Evolutionary conservation across 805 yeast genomes (phyloP).

Genomic region (Starmerella geochares): DNA sequence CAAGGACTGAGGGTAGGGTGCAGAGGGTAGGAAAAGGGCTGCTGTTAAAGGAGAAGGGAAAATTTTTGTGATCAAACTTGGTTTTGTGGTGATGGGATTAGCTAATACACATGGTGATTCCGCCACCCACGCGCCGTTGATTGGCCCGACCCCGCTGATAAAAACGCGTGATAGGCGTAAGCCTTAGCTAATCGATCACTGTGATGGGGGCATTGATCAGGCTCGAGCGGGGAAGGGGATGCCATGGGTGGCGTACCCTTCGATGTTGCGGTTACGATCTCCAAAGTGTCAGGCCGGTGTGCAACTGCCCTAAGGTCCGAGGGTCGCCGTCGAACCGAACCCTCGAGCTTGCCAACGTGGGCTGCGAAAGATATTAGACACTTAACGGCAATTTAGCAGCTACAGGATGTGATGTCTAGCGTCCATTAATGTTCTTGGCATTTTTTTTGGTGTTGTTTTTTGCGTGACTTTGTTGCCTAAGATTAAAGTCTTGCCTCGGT

Average conservation of each 20-base stretch:
- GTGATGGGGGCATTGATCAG: not conserved
- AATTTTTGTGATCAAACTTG: constrained; percentile 3
- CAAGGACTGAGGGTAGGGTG: constrained; percentile 25
- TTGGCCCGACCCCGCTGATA: not conserved
- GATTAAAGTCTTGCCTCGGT: not conserved
- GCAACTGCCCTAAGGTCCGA: constrained; percentile 4
- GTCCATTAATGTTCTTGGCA: not conserved
- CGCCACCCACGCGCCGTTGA: not conserved
- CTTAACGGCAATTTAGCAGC: not conserved
- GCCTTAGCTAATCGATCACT: not conserved
- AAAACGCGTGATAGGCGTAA: not conserved
- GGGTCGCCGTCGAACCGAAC: constrained; percentile 5
- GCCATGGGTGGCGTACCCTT: constrained; percentile 6
- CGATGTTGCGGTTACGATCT: not conserved
- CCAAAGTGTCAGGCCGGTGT: not conserved
- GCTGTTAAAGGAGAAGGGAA: constrained; percentile 7
- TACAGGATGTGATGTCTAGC: too few species aligned
- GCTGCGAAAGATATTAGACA: not conserved
- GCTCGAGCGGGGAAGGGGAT: constrained; percentile 9
- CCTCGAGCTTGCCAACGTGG: not conserved
- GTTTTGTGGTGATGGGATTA: constrained; percentile 7
- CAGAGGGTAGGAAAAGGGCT: constrained; percentile 25
- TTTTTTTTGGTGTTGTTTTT: not conserved
- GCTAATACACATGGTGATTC: not conserved
- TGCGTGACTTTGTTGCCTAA: not conserved